Base-by-base conservation (phyloP, 2,329 filamentous ascomycete species). In the Plectosphaerella plurivora region DNA sequence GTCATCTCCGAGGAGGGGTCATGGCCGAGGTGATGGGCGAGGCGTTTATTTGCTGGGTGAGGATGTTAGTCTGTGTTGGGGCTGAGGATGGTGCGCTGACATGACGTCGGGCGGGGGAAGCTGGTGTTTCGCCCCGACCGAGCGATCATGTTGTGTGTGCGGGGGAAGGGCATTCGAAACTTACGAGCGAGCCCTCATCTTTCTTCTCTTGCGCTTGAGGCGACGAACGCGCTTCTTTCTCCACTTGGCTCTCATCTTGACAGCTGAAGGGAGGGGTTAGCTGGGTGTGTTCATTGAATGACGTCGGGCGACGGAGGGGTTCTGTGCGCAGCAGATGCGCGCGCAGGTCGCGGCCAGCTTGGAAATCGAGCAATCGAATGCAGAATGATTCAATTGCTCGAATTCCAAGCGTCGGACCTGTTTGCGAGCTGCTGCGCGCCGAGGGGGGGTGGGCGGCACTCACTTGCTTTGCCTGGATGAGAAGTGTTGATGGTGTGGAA, bases 171-270 rank as follows among this genome's bases (percentile, higher is more conserved):
- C 18, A 33, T 3, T 37, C 8, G 16, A 18, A 36, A 80, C 91
- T 84, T 84, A 97, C 94, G 87, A 92, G 82, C 94, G 82, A 70
- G 93, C 94, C 76, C 94, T 87, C 81, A 94, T 96, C 93, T 99
- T 99, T 91, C 94, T 95, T 83, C 94, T 91, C 92, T 99, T 99
- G 75, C 92, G 88, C 89, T 97, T 97, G 78, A 99, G 91, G 79
- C 94, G 88, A 72, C 94, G 86, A 81, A 96, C 92, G 77, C 94
- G 86, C 93, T 99, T 99, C 89, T 99, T 99, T 85, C 93, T 94
- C 94, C 94, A 97, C 85, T 97, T 97, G 74, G 91, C 92, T 94
- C 93, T 82, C 83, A 86, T 84, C 78, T 78, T 84, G 79, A 77
- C 73, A 65, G 63, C 63, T 66, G 57, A 50, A 50, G 47, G 45